phyloP scores from a whole-genome alignment of 2,329 filamentous ascomycete genomes.

The Apiospora pterosperma region DNA sequence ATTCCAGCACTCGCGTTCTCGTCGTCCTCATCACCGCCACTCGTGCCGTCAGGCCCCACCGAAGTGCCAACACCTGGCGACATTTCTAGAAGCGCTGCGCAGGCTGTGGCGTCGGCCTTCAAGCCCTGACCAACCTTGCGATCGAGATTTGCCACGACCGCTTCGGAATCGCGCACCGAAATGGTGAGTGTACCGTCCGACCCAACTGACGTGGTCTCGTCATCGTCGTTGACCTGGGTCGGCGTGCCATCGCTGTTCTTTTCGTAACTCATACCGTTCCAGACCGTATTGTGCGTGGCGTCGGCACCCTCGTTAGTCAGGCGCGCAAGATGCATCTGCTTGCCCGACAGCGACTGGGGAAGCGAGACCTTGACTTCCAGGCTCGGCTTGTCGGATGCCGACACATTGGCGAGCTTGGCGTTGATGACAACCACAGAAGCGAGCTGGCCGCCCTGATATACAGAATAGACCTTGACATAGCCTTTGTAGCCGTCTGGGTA shows the following conservation, averaged over 20 bases:
- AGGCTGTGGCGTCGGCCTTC: slow-evolving; percentile 5
- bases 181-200: slow-evolving; percentile 30
- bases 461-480: slow-evolving; percentile 38
- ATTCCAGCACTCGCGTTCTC: not conserved
- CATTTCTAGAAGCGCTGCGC: not conserved
- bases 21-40: not conserved
- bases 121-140: slow-evolving; percentile 9
- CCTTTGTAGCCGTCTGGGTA: slow-evolving; percentile 33
- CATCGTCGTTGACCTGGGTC: slow-evolving; percentile 27
- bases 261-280: slow-evolving; percentile 45
- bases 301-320: slow-evolving; percentile 44
- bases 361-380: slow-evolving; percentile 39
- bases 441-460: slow-evolving; percentile 40
- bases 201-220: slow-evolving; percentile 27
- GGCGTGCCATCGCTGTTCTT: slow-evolving; percentile 36
- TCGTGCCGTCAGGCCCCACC: not conserved
- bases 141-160: slow-evolving; percentile 42
- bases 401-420: slow-evolving; percentile 37
- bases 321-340: slow-evolving; percentile 42
- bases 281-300: slow-evolving; percentile 36
- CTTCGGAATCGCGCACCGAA: slow-evolving; percentile 40
- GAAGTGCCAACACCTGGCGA: not conserved
- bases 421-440: slow-evolving; percentile 44
- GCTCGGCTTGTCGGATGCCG: slow-evolving; percentile 31
- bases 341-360: slow-evolving; percentile 31